Evolutionary conservation across 371 early-diverging fungal species (phyloP), one percentile per base, ranked within the genome.

Genomic region (Mortierella sp.): DNA sequence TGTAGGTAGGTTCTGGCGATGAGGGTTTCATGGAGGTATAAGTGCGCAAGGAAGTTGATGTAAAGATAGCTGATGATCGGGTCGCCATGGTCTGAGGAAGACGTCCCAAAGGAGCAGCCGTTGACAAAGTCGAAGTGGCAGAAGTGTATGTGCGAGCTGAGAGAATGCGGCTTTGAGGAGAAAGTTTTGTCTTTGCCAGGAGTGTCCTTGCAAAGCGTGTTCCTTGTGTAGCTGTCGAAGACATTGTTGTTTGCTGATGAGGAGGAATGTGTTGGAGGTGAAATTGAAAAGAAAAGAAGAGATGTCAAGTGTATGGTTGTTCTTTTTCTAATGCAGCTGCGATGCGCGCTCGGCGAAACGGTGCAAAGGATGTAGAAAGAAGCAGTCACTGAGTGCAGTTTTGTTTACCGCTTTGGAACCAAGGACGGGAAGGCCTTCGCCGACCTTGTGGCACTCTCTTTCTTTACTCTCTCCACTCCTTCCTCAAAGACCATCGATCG

Each of bases 1-100:
- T 48, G 42, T 80, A 80, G 21, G 74, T 24, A 10, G 77, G 80
- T 34, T 71, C 77, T 44, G 80, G 38, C 31, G 84, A 34, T 13
- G 83, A 79, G 13, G 63, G 63, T 24, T 10, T 34, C 73, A 57
- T 57, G 9, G 73, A 68, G 16, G 74, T 63, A 45, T 78, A 72
- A 26, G 38, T 34, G 34, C 73, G 78, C 19, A 44, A 52, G 24
- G 57, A 42, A n/a, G 78, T 65, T 14, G 38, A 72, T 24, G 58
- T 68, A 65, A 44, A 47, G 55, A 54, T 42, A 4, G 78, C 14
- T 34, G 65, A 11, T 7, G 44, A 42, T 24, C 47, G 45, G 16
- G 58, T 2, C 28, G 57, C 65, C 47, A 26, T n/a, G 3, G 74
- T 26, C 31, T 38, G 75, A 57, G 57, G 10, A 21, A 74, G 31